phyloP scores from a whole-genome alignment of 352 stramenopile genomes.

The Globisporangium mamillatum region DNA sequence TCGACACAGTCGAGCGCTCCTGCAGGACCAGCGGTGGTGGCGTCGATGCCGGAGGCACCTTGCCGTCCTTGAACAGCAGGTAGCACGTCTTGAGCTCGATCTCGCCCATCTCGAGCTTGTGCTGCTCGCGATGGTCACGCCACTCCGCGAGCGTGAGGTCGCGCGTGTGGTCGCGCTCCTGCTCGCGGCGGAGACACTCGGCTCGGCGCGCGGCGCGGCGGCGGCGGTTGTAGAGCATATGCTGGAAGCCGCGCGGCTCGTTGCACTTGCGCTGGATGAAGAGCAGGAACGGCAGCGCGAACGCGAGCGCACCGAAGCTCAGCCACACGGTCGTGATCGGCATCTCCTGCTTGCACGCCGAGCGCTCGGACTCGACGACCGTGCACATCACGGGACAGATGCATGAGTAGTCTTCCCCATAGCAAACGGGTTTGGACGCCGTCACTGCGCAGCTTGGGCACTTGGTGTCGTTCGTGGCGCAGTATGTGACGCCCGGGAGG shows the following conservation, averaged over 20 bases:
- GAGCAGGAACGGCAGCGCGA: constrained; percentile 35
- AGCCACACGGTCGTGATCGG: constrained; percentile 31
- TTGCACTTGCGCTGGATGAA: constrained; percentile 36
- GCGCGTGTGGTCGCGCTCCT: constrained; percentile 24
- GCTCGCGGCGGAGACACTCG: constrained; percentile 18
- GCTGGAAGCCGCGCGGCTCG: constrained; percentile 25
- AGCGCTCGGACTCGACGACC: constrained; percentile 1
- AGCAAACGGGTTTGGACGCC: constrained; percentile 31
- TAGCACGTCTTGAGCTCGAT: constrained; percentile 22
- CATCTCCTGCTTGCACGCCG: background rate
- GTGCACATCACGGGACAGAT: constrained; percentile 32
- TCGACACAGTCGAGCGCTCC: background rate
- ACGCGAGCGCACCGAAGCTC: constrained; percentile 25
- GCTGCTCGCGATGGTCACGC: constrained; percentile 31
- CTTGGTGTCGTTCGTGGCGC: constrained; percentile 21
- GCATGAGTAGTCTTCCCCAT: constrained; percentile 26
- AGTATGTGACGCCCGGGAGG: constrained; percentile 28
- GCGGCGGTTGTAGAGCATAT: constrained; percentile 16
- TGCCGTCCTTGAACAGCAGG: constrained; percentile 6
- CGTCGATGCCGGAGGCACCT: background rate
- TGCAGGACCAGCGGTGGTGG: background rate
- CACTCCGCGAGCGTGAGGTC: constrained; percentile 31
- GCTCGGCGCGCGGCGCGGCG: background rate
- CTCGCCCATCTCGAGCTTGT: constrained; percentile 27
- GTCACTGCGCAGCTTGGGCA: constrained; percentile 32